phyloP scores from a whole-genome alignment of 306 rosid genomes.

The Casuarina equisetifolia region DNA sequence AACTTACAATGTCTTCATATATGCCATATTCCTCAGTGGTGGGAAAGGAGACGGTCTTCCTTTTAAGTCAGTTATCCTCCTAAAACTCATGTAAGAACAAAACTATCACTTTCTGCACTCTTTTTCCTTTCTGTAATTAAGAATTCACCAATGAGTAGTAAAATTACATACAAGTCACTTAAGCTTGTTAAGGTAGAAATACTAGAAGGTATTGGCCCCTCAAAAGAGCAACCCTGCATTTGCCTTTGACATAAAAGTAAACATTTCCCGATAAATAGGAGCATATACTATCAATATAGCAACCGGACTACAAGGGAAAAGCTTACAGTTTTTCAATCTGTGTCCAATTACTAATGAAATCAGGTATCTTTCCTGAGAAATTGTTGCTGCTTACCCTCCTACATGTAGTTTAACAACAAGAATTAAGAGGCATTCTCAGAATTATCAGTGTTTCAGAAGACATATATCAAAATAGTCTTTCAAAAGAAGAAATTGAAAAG shows the following conservation, averaged over 20 bases:
- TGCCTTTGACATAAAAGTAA: conserved; percentile 50
- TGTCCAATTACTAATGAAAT: conserved; percentile 68
- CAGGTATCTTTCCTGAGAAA: conserved; percentile 78
- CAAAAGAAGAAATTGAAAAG: neutral
- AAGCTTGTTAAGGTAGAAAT: conserved; percentile 65
- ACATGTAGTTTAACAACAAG: conserved; percentile 29
- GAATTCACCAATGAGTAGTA: conserved; percentile 9
- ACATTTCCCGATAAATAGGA: conserved; percentile 1
- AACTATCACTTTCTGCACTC: conserved; percentile 28
- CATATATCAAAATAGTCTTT: neutral
- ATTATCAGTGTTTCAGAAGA: neutral
- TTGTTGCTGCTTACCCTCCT: conserved; percentile 86
- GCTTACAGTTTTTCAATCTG: conserved; percentile 74
- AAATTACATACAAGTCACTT: conserved; percentile 67
- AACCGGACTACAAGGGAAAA: conserved; percentile 17
- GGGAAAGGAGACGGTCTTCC: conserved; percentile 63
- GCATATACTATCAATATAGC: conserved; percentile 15
- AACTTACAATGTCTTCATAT: conserved; percentile 80
- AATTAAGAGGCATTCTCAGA: conserved; percentile 19
- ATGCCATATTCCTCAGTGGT: conserved; percentile 51
- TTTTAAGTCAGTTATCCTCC: conserved; percentile 88
- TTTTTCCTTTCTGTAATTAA: conserved; percentile 24
- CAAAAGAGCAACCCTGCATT: conserved; percentile 71
- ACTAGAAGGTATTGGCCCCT: conserved; percentile 84
- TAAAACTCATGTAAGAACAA: conserved; percentile 32